These are phyloP conservation scores for Parietichytrium sp. DNA, from an alignment of 108 stramenopile genomes.

Conservation along the genomic window DNA sequence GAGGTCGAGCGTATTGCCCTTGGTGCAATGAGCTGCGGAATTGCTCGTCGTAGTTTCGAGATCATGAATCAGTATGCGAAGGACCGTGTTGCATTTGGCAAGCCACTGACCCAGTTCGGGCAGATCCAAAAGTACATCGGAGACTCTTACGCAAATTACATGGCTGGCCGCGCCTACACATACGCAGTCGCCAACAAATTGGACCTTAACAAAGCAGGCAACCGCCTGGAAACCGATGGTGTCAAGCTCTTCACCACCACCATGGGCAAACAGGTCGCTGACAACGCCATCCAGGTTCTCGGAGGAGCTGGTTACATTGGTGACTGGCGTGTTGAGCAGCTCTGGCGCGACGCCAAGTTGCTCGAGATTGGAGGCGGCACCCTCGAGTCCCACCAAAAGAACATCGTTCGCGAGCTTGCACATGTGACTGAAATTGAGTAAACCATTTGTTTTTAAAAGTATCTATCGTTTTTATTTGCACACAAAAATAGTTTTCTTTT, in stretches of 20 bases:
- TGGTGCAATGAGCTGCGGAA: constrained; percentile 91
- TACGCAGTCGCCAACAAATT: constrained; percentile 79
- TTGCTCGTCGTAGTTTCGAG: constrained; percentile 85
- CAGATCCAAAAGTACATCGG: constrained; percentile 89
- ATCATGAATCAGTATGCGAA: constrained; percentile 85
- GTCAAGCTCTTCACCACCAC: constrained; percentile 91
- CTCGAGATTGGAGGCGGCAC: constrained; percentile 99
- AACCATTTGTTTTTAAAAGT: too few species aligned
- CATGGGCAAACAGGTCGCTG: constrained; percentile 93
- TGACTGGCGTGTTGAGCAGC: constrained; percentile 90
- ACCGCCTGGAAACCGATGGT: constrained; percentile 87
- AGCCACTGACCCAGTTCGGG: constrained; percentile 75
- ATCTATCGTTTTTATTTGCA: too few species aligned
- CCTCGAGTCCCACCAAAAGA: constrained; percentile 97
- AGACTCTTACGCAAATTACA: constrained; percentile 92
- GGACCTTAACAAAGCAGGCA: constrained; percentile 66
- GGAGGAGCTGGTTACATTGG: constrained; percentile 98
- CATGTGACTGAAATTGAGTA: background rate
- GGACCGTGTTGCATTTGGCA: constrained; percentile 87
- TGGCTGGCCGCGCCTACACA: constrained; percentile 87
- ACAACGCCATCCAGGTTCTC: constrained; percentile 94
- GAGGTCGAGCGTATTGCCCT: constrained; percentile 92
- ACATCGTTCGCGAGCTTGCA: constrained; percentile 72
- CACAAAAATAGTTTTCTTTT: too few species aligned
- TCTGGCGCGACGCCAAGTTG: constrained; percentile 96